Conservation (phyloP, 2,329 filamentous ascomycete genomes). For the Epichloe uncinata region DNA sequence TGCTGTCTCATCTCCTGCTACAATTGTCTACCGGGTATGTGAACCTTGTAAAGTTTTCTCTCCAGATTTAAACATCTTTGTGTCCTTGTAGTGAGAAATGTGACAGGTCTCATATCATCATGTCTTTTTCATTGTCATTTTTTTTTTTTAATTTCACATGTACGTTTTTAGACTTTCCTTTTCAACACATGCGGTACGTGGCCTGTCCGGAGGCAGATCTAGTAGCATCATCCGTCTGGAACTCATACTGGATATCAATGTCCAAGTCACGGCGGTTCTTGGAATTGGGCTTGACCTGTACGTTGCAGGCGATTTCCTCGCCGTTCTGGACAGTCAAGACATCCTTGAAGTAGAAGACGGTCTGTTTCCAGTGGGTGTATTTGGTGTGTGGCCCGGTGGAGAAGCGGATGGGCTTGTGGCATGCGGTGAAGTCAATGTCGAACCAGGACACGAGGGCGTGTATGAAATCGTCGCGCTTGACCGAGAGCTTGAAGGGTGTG, state of each 20-base stretch:
- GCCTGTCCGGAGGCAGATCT: slow-evolving; percentile 56
- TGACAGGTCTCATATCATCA: too few species aligned
- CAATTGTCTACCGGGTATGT: too few species aligned
- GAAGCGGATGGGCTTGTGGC: slow-evolving; percentile 96
- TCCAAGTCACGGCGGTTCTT: slow-evolving; percentile 94
- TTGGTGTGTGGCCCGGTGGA: slow-evolving; percentile 96
- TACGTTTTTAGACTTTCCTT: background rate
- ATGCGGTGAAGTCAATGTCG: slow-evolving; percentile 95
- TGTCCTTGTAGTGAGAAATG: too few species aligned
- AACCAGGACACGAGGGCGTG: slow-evolving; percentile 98
- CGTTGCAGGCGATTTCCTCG: slow-evolving; percentile 60
- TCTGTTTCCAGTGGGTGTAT: slow-evolving; percentile 99
- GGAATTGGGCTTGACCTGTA: slow-evolving; percentile 78
- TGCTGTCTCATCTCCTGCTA: too few species aligned
- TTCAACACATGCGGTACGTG: slow-evolving; percentile 67
- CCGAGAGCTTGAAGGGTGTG: slow-evolving; percentile 60
- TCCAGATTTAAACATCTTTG: too few species aligned
- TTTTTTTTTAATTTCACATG: background rate
- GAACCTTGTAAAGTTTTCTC: too few species aligned
- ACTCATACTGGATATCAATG: slow-evolving; percentile 71
- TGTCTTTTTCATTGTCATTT: background rate
- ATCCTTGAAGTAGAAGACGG: slow-evolving; percentile 92
- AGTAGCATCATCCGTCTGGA: slow-evolving; percentile 61
- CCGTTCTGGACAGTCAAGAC: slow-evolving; percentile 83
- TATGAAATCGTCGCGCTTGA: slow-evolving; percentile 83